Conservation (phyloP, 495 filamentous ascomycete species). For the Coniosporium apollinis region DNA sequence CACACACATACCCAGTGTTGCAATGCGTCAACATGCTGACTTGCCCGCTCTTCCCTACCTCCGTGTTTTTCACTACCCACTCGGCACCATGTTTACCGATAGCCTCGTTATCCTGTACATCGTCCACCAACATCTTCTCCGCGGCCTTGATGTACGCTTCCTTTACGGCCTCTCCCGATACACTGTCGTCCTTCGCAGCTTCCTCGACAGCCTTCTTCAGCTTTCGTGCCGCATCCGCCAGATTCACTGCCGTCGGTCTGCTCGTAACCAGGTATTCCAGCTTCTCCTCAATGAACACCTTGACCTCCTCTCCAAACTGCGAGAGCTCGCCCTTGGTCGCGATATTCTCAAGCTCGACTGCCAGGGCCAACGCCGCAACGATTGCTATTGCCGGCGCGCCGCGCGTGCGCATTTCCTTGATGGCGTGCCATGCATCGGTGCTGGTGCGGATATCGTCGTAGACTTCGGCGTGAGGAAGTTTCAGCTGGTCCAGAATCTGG, state of each 20-base stretch:
- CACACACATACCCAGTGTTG: conserved; percentile 63
- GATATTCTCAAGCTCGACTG: conserved; percentile 47
- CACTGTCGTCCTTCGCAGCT: conserved; percentile 21
- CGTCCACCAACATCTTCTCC: conserved; percentile 74
- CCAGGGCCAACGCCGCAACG: conserved; percentile 75
- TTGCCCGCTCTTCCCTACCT: conserved; percentile 24
- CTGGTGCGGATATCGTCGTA: conserved; percentile 59
- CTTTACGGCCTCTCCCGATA: conserved; percentile 33
- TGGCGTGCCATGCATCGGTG: conserved; percentile 80
- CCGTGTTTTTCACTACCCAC: conserved; percentile 48
- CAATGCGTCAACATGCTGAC: conserved; percentile 82
- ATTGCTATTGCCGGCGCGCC: conserved; percentile 95
- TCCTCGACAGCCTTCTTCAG: conserved; percentile 41
- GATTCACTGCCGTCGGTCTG: conserved; percentile 85
- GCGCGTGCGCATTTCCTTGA: conserved; percentile 84
- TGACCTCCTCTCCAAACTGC: conserved; percentile 37
- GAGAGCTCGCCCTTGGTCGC: conserved; percentile 12
- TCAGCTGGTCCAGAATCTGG: conserved; percentile 76
- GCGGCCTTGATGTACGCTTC: conserved; percentile 57
- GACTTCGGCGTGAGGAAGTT: conserved; percentile 68
- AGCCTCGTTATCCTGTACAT: conserved; percentile 65
- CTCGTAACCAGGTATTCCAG: conserved; percentile 73
- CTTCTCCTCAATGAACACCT: conserved; percentile 48
- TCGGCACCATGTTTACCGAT: conserved; percentile 72
- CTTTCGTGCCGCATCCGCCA: conserved; percentile 73